These are phyloP conservation scores for Fusarium tricinctum DNA, from an alignment of 2,329 filamentous ascomycete species.

Conservation along the genomic window DNA sequence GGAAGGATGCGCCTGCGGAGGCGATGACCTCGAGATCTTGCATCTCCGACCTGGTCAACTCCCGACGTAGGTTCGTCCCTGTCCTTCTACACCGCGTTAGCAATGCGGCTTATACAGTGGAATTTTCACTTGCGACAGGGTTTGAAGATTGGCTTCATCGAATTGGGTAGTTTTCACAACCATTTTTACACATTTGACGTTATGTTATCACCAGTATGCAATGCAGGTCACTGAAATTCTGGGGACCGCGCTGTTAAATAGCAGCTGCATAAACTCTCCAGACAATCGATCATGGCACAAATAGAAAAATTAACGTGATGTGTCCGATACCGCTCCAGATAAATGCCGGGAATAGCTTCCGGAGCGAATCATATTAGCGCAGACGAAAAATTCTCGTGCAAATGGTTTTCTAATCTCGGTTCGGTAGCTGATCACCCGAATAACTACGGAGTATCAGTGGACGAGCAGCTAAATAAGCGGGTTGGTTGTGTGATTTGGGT, in stretches of 20 bases:
- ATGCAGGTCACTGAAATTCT: no score
- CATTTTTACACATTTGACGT: slow-evolving; percentile 6
- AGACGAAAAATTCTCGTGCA: slow-evolving; percentile 8
- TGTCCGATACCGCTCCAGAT: slow-evolving; percentile 10
- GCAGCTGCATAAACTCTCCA: neutral
- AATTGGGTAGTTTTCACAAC: neutral
- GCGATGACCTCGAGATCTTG: slow-evolving; percentile 26
- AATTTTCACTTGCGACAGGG: slow-evolving; percentile 5
- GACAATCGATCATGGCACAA: neutral
- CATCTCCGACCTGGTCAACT: slow-evolving; percentile 22
- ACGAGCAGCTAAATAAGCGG: neutral
- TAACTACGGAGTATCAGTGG: neutral
- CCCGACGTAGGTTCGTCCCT: slow-evolving; percentile 1
- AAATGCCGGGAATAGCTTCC: slow-evolving; percentile 10
- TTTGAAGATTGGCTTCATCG: neutral
- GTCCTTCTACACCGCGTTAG: neutral
- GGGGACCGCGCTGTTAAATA: neutral
- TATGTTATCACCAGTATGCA: neutral
- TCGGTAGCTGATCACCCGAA: neutral
- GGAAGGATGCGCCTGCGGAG: slow-evolving; percentile 22
- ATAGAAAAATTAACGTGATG: slow-evolving; percentile 4
- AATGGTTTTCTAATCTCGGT: slow-evolving; percentile 1
- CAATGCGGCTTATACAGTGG: no score
- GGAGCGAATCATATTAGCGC: neutral
- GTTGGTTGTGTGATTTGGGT: neutral